Evolutionary conservation across 176 grass and related monocot genomes (phyloP), one percentile per base, ranked within the genome.

Genomic region (Musa itinerans): DNA sequence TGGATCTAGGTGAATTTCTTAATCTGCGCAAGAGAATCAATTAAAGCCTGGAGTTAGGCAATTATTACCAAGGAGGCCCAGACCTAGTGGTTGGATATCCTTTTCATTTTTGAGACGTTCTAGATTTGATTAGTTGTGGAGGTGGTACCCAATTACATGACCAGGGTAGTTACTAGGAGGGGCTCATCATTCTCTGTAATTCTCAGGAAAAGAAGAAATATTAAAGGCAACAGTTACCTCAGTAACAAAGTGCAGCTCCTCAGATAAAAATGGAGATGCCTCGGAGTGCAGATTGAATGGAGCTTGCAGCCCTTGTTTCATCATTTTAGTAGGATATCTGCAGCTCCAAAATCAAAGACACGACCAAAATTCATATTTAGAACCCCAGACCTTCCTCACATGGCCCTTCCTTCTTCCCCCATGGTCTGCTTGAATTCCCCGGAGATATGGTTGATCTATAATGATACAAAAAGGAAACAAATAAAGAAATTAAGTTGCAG

Each of bases 271-370:
- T 13, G 75, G 15, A 65, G 74, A 75, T 61, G 73, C 13, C 3
- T 77, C 49, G 3, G 75, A 26, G 10, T 50, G 59, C 59, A 65
- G n/a, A 14, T 12, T 0, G 10, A 25, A 77, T 65, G 75, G 48
- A 50, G 61, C 52, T 14, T 25, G 75, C 14, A 34, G 75, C 20
- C 50, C 61, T 13, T 77, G 75, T 65, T 77, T 61, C 59, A 77
- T 52, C n/a, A 23, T 64, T 20, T 65, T 65, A 53, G 43, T 52
- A 53, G 61, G 61, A 54, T 61, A 61, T 27, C 25, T 75, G 54
- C 26, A n/a, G 54, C 54, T 75, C 15, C 53, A 65, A 65, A 26
- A 65, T 23, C 63, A 65, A 21, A 65, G 21, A 65, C 63, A 65
- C 63, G 21, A 14, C 63, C 63, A 25, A 13, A 26, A 50, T 11